Evolutionary conservation across 78 protist genomes (phyloP).

Genomic region (Dictyostelium brefeldianum): DNA sequence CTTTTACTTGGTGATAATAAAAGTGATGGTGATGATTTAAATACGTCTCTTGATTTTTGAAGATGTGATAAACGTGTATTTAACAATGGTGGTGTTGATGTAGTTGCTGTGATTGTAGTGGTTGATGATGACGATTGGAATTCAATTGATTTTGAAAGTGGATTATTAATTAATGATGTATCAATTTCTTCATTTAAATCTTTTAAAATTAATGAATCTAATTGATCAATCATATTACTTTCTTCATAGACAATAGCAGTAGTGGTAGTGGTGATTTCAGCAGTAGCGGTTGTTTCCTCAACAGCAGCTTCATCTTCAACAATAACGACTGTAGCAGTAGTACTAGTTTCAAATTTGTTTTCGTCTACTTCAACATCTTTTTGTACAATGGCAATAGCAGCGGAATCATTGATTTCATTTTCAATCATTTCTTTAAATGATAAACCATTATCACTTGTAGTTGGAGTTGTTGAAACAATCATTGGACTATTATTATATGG

Average conservation of each 20-base stretch:
- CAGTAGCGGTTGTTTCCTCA: neutral
- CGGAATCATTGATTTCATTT: neutral
- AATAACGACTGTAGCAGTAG: neutral
- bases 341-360: neutral
- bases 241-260: neutral
- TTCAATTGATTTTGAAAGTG: constrained; percentile 8
- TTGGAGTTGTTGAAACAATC: neutral
- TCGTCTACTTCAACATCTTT: neutral
- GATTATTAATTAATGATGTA: neutral
- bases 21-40: constrained; percentile 47
- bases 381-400: neutral
- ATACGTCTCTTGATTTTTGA: constrained; percentile 17
- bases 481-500: neutral
- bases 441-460: neutral
- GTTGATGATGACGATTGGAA: neutral
- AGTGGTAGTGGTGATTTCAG: neutral
- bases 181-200: constrained; percentile 6
- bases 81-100: neutral
- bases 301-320: neutral
- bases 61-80: neutral
- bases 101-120: neutral
- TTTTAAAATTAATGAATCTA: neutral
- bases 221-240: neutral
- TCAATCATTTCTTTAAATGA: constrained; percentile 7
- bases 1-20: constrained; percentile 17